A percentile compares a stretch with the other conserved stretches of the same genome.
These are phyloP conservation scores for Komagataella pastoris DNA, from an alignment of 805 yeast species.

Conservation along the genomic window DNA sequence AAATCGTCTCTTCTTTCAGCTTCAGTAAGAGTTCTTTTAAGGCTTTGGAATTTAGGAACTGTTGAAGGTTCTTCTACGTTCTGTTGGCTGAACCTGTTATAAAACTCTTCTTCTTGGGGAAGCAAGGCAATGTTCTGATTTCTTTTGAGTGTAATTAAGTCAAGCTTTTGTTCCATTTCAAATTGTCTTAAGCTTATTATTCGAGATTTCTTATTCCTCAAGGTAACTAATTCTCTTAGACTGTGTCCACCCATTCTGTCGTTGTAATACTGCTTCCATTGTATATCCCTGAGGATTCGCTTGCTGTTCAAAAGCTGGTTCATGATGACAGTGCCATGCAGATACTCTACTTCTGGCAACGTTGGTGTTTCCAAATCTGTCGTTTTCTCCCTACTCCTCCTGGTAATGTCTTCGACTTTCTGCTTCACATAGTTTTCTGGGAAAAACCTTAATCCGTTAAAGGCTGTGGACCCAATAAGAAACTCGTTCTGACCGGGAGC, in stretches of 20 bases:
- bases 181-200: background rate
- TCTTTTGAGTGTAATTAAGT: slow-evolving; percentile 1
- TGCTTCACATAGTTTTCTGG: background rate
- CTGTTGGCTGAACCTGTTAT: background rate
- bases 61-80: background rate
- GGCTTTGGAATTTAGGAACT: background rate
- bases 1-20: slow-evolving; percentile 2
- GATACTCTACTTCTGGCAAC: slow-evolving; percentile 32
- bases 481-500: slow-evolving; percentile 6
- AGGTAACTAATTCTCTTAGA: slow-evolving; percentile 2
- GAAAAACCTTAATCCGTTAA: background rate
- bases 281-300: slow-evolving; percentile 25
- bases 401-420: background rate
- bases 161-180: background rate
- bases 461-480: slow-evolving; percentile 10
- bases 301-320: slow-evolving; percentile 29
- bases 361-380: background rate
- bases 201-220: slow-evolving; percentile 2
- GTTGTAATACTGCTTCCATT: slow-evolving; percentile 36
- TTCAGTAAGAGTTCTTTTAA: background rate
- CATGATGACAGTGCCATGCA: slow-evolving; percentile 33
- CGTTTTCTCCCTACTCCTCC: slow-evolving; percentile 12
- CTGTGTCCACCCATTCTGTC: slow-evolving; percentile 24
- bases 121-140: background rate
- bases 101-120: background rate